A percentile compares a stretch with the other conserved stretches of the same genome.
Evolutionary conservation across 306 rosid species (phyloP).

Genomic region (Vigna unguiculata): DNA sequence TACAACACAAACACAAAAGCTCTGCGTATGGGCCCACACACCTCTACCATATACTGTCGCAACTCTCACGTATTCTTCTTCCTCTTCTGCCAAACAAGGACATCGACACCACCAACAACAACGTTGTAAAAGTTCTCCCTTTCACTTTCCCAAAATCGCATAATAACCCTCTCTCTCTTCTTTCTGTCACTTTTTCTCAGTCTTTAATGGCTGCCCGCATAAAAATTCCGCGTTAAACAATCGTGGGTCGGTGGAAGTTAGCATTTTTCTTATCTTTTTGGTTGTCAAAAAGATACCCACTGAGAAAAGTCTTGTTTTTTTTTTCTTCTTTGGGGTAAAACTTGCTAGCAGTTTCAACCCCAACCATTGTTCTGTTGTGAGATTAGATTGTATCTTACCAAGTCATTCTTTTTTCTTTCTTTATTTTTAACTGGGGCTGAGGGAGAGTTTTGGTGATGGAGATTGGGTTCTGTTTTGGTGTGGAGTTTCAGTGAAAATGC

Average conservation of each 20-base stretch:
- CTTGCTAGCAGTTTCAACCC: conserved; percentile 29
- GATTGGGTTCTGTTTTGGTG: neutral
- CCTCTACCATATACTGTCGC: conserved; percentile 42
- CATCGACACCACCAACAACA: conserved; percentile 44
- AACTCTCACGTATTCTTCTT: conserved; percentile 72
- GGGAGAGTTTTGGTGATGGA: conserved; percentile 17
- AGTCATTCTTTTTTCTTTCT: neutral
- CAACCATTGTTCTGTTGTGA: conserved; percentile 20
- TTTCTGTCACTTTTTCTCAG: conserved; percentile 55
- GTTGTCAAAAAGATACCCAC: conserved; percentile 70
- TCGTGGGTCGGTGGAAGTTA: conserved; percentile 77
- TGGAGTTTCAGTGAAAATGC: conserved; percentile 27
- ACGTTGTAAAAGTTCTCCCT: conserved; percentile 49
- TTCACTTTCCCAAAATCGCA: conserved; percentile 42
- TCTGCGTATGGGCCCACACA: conserved; percentile 36
- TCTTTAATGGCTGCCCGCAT: conserved; percentile 79
- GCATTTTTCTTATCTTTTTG: conserved; percentile 61
- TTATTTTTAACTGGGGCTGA: conserved; percentile 13
- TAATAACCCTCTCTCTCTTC: neutral
- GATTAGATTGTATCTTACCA: conserved; percentile 18
- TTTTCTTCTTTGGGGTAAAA: conserved; percentile 21
- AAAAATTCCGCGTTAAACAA: conserved; percentile 49
- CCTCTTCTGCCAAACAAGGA: conserved; percentile 45
- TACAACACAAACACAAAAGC: conserved; percentile 16
- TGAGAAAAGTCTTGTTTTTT: conserved; percentile 38